phyloP scores from a whole-genome alignment of 352 stramenopile genomes.

The Phytopythium oedochilum region DNA sequence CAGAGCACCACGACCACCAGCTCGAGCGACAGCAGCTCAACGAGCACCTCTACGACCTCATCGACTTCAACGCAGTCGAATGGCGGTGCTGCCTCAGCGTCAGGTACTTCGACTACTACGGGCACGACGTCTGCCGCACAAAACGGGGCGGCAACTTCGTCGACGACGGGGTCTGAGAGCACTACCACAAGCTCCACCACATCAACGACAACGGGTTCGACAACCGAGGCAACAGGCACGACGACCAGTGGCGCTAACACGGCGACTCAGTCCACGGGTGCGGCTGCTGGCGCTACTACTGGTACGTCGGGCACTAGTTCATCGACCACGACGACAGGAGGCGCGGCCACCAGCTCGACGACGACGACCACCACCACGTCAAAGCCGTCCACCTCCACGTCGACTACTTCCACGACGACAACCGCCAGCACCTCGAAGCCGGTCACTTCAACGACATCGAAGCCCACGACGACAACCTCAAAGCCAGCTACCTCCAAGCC shows the following conservation, averaged over 20 bases:
- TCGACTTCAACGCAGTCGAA: background rate
- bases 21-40: constrained; percentile 1
- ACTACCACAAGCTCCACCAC: background rate
- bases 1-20: constrained; percentile 3
- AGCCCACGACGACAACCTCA: background rate
- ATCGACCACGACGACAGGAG: background rate
- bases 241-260: background rate
- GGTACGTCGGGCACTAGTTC: background rate
- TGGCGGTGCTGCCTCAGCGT: background rate
- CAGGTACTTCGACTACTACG: background rate
- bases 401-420: background rate
- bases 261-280: background rate
- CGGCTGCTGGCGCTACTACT: background rate
- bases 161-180: background rate
- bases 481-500: constrained; percentile 10
- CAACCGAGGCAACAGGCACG: background rate
- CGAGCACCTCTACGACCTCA: constrained; percentile 1
- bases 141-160: background rate
- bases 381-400: background rate
- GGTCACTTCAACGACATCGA: background rate
- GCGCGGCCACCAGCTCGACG: background rate
- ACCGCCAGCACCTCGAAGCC: constrained; percentile 3
- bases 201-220: background rate
- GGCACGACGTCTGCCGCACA: constrained; percentile 1
- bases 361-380: background rate